Evolutionary conservation across 768 basidiomycete genomes (phyloP), one percentile per base, ranked within the genome.

Genomic region (Lactarius sanguifluus): DNA sequence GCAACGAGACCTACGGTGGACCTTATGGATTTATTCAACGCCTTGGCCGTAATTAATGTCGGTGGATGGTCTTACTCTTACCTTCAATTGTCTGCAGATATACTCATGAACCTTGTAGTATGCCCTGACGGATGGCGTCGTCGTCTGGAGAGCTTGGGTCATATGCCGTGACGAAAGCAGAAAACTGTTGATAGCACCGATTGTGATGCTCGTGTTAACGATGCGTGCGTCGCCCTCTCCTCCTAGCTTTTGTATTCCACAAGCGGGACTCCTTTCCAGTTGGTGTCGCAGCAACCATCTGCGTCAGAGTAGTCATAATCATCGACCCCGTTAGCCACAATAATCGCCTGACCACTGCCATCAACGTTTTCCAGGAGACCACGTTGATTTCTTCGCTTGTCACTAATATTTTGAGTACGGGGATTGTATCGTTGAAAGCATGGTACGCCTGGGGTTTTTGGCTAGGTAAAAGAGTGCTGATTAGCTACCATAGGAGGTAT

Each of bases 101-200:
- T 2, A 18, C 16, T 16, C 28, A 20, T 41, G 25, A 32, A 25
- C 38, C 38, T 6, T 15, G 8, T 28, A 66, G 61, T 54, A 58
- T 36, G 25, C 57, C 18, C n/a, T 66, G 56, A 62, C 65, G 5
- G 65, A 66, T 36, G 65, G 57, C 8, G 61, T 66, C 15, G 61
- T 66, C 16, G 61, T 62, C 47, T 66, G 65, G 65, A 34, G 65
- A 43, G 65, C 65, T 20, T 62, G 65, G 61, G 50, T 59, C 16
- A 47, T 66, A 4, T 66, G 61, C 43, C 2, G 59, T 1, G 61
- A 54, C 3, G 13, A 25, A 25, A 43, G 15, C 34, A 62, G 1
- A 50, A 43, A 5, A 4, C 7, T 57, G 10, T 28, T 62, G 50
- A 52, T 62, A n/a, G 12, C 52, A 3, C 47, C 61, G 0, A n/a